phyloP scores from a whole-genome alignment of 2,329 filamentous ascomycete species.

The Hymenoscyphus albidus region DNA sequence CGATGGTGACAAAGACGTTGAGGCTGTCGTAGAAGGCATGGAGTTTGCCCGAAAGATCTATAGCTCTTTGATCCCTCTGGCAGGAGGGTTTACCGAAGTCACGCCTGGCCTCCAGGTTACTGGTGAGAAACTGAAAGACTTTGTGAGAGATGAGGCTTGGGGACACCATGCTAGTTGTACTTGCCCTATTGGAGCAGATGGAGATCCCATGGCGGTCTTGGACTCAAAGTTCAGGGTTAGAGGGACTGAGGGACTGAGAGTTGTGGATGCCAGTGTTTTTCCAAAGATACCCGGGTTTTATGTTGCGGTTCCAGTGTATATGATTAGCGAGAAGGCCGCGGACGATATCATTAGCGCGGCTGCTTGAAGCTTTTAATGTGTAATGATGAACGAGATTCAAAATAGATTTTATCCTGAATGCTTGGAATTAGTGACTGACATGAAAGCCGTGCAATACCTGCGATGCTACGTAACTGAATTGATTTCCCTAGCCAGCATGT shows the following conservation, averaged over 20 bases:
- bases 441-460: too few relatives aligned
- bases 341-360: conserved; percentile 22
- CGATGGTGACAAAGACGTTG: conserved; percentile 17
- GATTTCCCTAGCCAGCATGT: too few relatives aligned
- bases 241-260: conserved; percentile 40
- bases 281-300: conserved; percentile 50
- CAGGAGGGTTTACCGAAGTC: conserved; percentile 41
- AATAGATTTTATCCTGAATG: too few relatives aligned
- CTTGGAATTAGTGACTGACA: too few relatives aligned
- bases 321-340: conserved; percentile 56
- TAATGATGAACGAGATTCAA: not conserved
- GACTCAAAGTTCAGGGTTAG: conserved; percentile 37
- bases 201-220: conserved; percentile 42
- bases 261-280: conserved; percentile 59
- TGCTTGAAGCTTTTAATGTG: not conserved
- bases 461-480: too few relatives aligned
- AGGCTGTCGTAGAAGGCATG: conserved; percentile 22
- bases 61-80: conserved; percentile 39
- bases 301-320: conserved; percentile 49
- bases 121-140: conserved; percentile 44
- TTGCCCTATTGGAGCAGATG: conserved; percentile 46
- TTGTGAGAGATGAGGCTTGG: conserved; percentile 48
- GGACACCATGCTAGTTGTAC: conserved; percentile 36
- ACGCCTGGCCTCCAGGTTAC: conserved; percentile 41
- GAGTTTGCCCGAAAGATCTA: conserved; percentile 34